A percentile compares a stretch with the other conserved stretches of the same genome.
These are phyloP conservation scores for Neurospora sp. DNA, from an alignment of 495 filamentous ascomycete species.

Conservation along the genomic window DNA sequence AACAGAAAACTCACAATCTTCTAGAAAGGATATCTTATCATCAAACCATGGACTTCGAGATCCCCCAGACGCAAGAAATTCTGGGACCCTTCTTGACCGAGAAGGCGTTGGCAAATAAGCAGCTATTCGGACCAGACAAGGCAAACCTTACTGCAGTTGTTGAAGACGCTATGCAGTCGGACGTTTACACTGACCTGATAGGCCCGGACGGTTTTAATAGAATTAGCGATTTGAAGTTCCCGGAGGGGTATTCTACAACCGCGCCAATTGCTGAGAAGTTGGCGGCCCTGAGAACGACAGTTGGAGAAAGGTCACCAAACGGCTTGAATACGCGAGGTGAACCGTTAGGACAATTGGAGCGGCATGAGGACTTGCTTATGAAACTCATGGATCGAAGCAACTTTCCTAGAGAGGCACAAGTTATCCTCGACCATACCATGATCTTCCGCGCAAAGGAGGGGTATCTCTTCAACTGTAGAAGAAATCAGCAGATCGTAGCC, in stretches of 20 bases:
- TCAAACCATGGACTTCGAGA: constrained; percentile 36
- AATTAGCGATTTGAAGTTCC: constrained; percentile 5
- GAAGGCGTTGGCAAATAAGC: constrained; percentile 28
- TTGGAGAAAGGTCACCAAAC: constrained; percentile 8
- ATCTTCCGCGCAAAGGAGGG: constrained; percentile 52
- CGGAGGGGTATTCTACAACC: constrained; percentile 14
- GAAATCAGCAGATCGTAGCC: constrained; percentile 55
- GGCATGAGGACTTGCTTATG: constrained; percentile 37
- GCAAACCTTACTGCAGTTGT: constrained; percentile 21
- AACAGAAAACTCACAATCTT: neutral
- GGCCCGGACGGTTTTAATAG: neutral
- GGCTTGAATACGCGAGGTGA: constrained; percentile 1
- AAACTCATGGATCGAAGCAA: constrained; percentile 32
- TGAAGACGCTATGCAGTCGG: constrained; percentile 20
- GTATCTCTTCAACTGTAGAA: constrained; percentile 65
- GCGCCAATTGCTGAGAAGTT: constrained; percentile 28
- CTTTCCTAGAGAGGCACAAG: constrained; percentile 28
- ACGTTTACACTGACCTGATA: neutral
- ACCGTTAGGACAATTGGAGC: constrained; percentile 28
- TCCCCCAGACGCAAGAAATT: constrained; percentile 28
- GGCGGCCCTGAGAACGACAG: constrained; percentile 23
- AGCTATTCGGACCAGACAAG: constrained; percentile 35
- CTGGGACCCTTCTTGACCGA: constrained; percentile 36
- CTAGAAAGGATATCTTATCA: constrained; percentile 35
- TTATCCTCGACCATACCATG: constrained; percentile 33